phyloP scores from a whole-genome alignment of 177 flowering plant genomes.

The Telopea speciosissima region DNA sequence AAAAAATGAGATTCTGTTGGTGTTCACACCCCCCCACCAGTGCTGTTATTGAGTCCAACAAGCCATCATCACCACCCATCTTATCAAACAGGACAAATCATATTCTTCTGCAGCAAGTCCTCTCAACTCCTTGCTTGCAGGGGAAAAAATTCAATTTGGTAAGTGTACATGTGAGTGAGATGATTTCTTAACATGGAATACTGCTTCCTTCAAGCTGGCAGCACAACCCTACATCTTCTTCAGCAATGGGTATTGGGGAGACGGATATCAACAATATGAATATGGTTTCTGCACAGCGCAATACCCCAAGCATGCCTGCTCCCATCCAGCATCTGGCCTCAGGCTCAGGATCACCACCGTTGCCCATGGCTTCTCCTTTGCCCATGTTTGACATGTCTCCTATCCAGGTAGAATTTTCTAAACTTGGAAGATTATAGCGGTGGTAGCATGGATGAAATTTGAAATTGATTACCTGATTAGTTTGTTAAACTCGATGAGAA shows the following conservation, averaged over 20 bases:
- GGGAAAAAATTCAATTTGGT: slow-evolving; percentile 98
- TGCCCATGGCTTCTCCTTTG: slow-evolving; percentile 71
- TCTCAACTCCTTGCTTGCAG: slow-evolving; percentile 83
- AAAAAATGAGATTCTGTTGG: no score
- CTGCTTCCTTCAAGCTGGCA: slow-evolving; percentile 45
- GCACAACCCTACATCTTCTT: slow-evolving; percentile 65
- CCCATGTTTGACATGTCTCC: slow-evolving; percentile 90
- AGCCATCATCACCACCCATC: slow-evolving; percentile 52
- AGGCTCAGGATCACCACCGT: slow-evolving; percentile 73
- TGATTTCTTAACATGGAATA: neutral
- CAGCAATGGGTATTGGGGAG: slow-evolving; percentile 46
- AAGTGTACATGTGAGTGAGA: slow-evolving; percentile 15
- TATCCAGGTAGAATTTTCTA: slow-evolving; percentile 58
- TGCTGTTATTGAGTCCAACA: slow-evolving; percentile 36
- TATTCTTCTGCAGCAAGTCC: slow-evolving; percentile 63
- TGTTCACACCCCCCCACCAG: slow-evolving; percentile 34
- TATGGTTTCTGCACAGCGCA: slow-evolving; percentile 50
- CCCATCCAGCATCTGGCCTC: slow-evolving; percentile 78
- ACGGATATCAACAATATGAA: slow-evolving; percentile 51
- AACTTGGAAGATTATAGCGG: neutral
- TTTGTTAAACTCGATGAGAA: neutral
- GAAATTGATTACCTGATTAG: neutral
- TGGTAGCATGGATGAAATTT: neutral
- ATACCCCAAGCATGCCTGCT: slow-evolving; percentile 43
- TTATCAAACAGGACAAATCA: slow-evolving; percentile 55